A percentile compares a stretch with the other conserved stretches of the same genome.
Conservation (phyloP, 345 rosid genomes). For the Euphorbia lathyris region DNA sequence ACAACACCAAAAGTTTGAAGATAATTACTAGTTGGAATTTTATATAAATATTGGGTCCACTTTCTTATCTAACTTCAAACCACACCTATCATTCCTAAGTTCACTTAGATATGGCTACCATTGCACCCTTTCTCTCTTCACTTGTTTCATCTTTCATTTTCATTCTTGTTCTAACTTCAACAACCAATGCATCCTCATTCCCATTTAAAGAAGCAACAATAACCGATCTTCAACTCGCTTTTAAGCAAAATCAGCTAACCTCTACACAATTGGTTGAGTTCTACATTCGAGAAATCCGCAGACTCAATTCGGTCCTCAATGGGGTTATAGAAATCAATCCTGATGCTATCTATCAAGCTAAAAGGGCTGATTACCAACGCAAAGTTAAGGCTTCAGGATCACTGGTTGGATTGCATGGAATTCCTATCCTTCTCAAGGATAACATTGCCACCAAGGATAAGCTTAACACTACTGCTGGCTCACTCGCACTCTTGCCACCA, state of each 20-base stretch:
- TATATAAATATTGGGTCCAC: neutral
- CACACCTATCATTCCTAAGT: neutral
- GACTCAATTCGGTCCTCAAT: constrained; percentile 45
- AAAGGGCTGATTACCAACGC: constrained; percentile 54
- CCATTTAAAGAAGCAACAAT: constrained; percentile 41
- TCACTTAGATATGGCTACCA: neutral
- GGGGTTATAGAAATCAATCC: constrained; percentile 74
- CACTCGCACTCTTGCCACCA: no score
- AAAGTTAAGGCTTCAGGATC: constrained; percentile 21
- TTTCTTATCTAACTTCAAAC: neutral
- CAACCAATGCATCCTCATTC: constrained; percentile 4
- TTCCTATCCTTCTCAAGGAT: constrained; percentile 69
- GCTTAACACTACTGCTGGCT: constrained; percentile 72
- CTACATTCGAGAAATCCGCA: constrained; percentile 35
- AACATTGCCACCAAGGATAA: constrained; percentile 58
- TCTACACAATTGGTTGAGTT: constrained; percentile 32
- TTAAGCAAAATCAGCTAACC: constrained; percentile 35
- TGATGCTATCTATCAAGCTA: constrained; percentile 55
- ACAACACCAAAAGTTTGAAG: neutral
- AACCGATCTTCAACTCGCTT: constrained; percentile 31
- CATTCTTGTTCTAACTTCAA: neutral
- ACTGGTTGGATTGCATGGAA: constrained; percentile 45
- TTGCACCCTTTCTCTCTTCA: neutral
- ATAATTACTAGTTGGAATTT: neutral
- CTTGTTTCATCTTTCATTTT: neutral